These are phyloP conservation scores for Leishmania lainsoni DNA, from an alignment of 208 protist species.

Conservation along the genomic window DNA sequence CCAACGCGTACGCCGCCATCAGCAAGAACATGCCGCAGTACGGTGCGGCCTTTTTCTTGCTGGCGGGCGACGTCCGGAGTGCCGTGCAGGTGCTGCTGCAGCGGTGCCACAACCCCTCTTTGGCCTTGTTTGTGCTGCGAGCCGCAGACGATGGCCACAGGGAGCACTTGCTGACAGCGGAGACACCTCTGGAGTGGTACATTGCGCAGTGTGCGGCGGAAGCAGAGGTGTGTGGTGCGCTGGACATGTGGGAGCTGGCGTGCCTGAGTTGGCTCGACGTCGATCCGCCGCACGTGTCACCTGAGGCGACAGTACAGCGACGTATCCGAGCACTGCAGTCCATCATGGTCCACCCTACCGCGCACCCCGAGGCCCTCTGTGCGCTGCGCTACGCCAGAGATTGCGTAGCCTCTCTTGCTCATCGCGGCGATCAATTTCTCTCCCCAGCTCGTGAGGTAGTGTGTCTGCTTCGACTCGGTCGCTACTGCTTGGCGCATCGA, in stretches of 20 bases:
- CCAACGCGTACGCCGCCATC: constrained; percentile 92
- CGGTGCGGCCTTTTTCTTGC: constrained; percentile 93
- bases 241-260: constrained; percentile 68
- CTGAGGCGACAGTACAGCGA: constrained; percentile 26
- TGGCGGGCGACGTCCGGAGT: constrained; percentile 86
- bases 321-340: constrained; percentile 35
- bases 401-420: constrained; percentile 40
- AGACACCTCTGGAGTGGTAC: constrained; percentile 42
- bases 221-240: constrained; percentile 29
- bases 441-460: constrained; percentile 46
- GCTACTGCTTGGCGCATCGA: constrained; percentile 57
- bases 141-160: constrained; percentile 22
- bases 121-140: constrained; percentile 85
- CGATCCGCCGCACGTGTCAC: constrained; percentile 9
- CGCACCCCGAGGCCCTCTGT: constrained; percentile 59
- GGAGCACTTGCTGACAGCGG: background rate
- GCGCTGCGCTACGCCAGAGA: constrained; percentile 58
- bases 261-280: constrained; percentile 66
- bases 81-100: constrained; percentile 89
- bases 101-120: constrained; percentile 56
- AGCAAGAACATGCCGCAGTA: constrained; percentile 87
- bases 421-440: constrained; percentile 46
- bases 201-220: constrained; percentile 20
- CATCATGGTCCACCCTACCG: constrained; percentile 54
- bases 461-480: constrained; percentile 53